Evolutionary conservation across 495 filamentous ascomycete species (phyloP).

Genomic region (Xylaria sp.): DNA sequence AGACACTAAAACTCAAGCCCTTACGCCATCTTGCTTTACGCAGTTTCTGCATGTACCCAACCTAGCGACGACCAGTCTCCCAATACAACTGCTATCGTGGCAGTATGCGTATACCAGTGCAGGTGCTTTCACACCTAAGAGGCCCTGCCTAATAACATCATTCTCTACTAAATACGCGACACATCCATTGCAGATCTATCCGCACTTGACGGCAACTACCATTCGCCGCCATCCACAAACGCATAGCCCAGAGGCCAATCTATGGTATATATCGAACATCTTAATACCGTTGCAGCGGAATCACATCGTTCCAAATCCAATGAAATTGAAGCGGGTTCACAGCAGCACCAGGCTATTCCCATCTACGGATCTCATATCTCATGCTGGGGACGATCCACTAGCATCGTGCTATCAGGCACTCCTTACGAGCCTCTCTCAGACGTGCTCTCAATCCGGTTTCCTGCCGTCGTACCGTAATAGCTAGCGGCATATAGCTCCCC

Average conservation of each 20-base stretch:
- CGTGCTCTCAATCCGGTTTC: background rate
- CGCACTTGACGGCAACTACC: background rate
- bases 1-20: too few species aligned
- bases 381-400: background rate
- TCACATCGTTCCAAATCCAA: background rate
- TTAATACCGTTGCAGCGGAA: background rate
- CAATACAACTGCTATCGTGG: background rate
- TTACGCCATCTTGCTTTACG: background rate
- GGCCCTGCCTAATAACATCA: background rate
- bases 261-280: background rate
- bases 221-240: background rate
- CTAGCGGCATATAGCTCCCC: background rate
- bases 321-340: background rate
- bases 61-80: background rate
- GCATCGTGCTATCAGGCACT: background rate
- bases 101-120: background rate
- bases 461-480: background rate
- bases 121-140: too few species aligned
- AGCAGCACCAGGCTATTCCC: background rate
- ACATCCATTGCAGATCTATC: conserved; percentile 5
- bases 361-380: background rate
- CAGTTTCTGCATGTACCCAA: background rate
- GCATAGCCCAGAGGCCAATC: background rate
- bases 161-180: background rate
- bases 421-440: background rate